Conservation (phyloP, 1,139 yeast species). For the Debaryomyces fabryi region DNA sequence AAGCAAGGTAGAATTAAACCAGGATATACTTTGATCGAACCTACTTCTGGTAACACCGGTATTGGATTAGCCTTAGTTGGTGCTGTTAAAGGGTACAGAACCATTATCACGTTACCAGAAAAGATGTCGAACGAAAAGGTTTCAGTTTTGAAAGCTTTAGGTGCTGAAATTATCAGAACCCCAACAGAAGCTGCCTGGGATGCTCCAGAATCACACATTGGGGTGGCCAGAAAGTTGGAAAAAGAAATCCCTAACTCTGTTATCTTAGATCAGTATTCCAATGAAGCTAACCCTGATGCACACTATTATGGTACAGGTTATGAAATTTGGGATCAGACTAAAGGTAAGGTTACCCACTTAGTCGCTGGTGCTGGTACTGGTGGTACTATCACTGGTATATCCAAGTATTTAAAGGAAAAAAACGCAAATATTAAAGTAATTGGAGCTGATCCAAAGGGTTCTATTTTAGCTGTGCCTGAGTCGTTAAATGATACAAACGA, state of each 20-base stretch:
- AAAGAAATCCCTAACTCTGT: slow-evolving; percentile 86
- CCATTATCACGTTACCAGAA: slow-evolving; percentile 87
- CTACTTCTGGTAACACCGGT: slow-evolving; percentile 89
- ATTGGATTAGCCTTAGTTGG: slow-evolving; percentile 87
- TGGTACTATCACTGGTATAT: slow-evolving; percentile 80
- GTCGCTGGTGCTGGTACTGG: slow-evolving; percentile 95
- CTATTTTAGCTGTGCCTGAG: slow-evolving; percentile 82
- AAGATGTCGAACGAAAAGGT: slow-evolving; percentile 94
- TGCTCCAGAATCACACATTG: slow-evolving; percentile 88
- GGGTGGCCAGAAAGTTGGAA: slow-evolving; percentile 81
- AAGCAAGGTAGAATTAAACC: slow-evolving; percentile 78
- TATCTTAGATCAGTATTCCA: slow-evolving; percentile 81
- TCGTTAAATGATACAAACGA: slow-evolving; percentile 62
- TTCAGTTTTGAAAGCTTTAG: slow-evolving; percentile 83
- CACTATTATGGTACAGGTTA: slow-evolving; percentile 85
- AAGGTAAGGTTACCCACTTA: slow-evolving; percentile 70
- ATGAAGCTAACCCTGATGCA: slow-evolving; percentile 79
- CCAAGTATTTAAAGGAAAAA: slow-evolving; percentile 74
- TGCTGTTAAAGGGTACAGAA: slow-evolving; percentile 84
- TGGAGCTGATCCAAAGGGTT: slow-evolving; percentile 89
- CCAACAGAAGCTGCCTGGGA: slow-evolving; percentile 96
- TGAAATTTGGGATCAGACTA: slow-evolving; percentile 84
- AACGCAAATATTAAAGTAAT: slow-evolving; percentile 62
- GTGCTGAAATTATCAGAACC: slow-evolving; percentile 89
- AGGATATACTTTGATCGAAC: slow-evolving; percentile 84